These are phyloP conservation scores for Claviceps fusiformis DNA, from an alignment of 2,329 filamentous ascomycete species.

Conservation along the genomic window DNA sequence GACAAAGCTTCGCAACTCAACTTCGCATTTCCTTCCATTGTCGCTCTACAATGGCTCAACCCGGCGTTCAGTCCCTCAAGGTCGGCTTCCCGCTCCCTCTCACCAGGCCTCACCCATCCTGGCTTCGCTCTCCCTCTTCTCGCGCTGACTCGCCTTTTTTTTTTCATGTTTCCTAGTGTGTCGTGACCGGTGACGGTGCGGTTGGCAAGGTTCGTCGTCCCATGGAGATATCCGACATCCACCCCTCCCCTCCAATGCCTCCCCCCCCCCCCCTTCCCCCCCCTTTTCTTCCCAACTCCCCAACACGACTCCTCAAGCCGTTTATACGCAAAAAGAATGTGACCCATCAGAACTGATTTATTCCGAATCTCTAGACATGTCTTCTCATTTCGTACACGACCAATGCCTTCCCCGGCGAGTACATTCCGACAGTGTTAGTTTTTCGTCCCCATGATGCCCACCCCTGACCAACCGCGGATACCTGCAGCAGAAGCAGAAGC, in stretches of 20 bases:
- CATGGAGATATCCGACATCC: not conserved
- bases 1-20: not conserved
- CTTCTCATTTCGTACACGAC: constrained; percentile 98
- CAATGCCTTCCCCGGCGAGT: constrained; percentile 99
- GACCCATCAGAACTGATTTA: not conserved
- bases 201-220: constrained; percentile 58
- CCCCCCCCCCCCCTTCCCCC: too few species aligned
- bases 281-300: not conserved
- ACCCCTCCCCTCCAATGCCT: not conserved
- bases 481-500: not conserved
- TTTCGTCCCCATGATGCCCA: constrained; percentile 3
- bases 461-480: constrained; percentile 1
- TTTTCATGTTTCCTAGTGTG: constrained; percentile 76
- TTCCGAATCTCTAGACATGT: constrained; percentile 65
- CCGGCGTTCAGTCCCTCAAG: constrained; percentile 84
- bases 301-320: not conserved
- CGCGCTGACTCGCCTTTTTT: constrained; percentile 13
- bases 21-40: not conserved
- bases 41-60: constrained; percentile 52
- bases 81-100: constrained; percentile 35
- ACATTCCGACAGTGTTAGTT: constrained; percentile 94
- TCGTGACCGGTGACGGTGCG: constrained; percentile 97
- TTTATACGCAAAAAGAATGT: not conserved
- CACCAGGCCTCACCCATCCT: not conserved
- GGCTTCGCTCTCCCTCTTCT: constrained; percentile 1